Conservation (phyloP, 768 basidiomycete species). For the Leucosporidium scottii region DNA sequence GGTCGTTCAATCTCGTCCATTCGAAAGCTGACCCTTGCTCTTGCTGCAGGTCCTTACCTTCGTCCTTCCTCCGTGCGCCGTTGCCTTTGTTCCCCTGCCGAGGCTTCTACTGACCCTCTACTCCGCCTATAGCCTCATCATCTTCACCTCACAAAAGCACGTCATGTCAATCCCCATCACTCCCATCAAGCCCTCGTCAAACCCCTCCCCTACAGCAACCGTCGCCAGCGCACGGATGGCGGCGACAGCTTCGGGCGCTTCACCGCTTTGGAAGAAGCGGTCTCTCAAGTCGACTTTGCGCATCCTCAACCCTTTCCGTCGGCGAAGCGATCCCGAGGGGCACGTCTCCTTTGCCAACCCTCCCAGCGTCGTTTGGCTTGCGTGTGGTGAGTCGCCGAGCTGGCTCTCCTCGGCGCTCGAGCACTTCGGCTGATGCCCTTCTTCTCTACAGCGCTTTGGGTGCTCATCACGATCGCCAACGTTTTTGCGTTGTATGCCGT, state of each 20-base stretch:
- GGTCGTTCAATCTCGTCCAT: slow-evolving; percentile 77
- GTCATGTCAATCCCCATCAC: slow-evolving; percentile 22
- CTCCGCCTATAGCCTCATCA: slow-evolving; percentile 14
- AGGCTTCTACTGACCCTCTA: too few relatives aligned
- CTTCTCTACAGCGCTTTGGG: slow-evolving; percentile 4
- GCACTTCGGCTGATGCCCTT: background rate
- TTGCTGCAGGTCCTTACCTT: slow-evolving; percentile 38
- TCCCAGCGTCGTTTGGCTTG: slow-evolving; percentile 12
- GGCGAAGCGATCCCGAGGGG: slow-evolving; percentile 4
- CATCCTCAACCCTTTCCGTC: slow-evolving; percentile 21
- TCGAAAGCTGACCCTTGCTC: background rate
- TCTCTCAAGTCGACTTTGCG: background rate
- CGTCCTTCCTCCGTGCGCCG: slow-evolving; percentile 17
- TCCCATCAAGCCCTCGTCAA: too few relatives aligned
- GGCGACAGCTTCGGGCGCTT: background rate
- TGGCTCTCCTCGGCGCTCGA: background rate
- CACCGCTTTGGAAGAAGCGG: background rate
- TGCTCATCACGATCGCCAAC: slow-evolving; percentile 19
- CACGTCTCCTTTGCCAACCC: slow-evolving; percentile 16
- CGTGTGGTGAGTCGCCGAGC: background rate
- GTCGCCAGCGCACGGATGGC: too few relatives aligned
- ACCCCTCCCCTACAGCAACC: rapidly evolving
- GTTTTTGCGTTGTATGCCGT: slow-evolving; percentile 23
- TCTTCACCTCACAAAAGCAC: slow-evolving; percentile 19
- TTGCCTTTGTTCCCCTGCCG: background rate